These are phyloP conservation scores for Arabidopsis lyrata DNA, from an alignment of 441 rosid genomes.

Conservation along the genomic window DNA sequence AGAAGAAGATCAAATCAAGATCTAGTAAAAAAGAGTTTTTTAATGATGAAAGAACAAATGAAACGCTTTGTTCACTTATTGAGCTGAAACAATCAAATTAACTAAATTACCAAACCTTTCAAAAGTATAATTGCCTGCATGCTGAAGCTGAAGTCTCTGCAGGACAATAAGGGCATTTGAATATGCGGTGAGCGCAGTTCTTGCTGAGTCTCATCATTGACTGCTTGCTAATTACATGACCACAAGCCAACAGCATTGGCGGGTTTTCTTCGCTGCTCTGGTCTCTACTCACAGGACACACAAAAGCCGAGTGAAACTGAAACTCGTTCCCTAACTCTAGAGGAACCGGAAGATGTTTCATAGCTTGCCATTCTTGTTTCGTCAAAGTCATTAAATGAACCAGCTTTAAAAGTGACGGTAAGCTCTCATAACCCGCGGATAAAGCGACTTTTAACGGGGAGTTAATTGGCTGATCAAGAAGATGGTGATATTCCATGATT, in stretches of 20 bases:
- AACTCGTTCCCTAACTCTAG: slow-evolving; percentile 60
- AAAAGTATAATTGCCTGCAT: slow-evolving; percentile 59
- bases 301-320: slow-evolving; percentile 67
- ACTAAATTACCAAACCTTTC: slow-evolving; percentile 13
- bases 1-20: background rate
- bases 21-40: background rate
- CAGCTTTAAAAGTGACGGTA: slow-evolving; percentile 63
- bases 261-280: slow-evolving; percentile 67
- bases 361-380: slow-evolving; percentile 58
- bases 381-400: slow-evolving; percentile 57
- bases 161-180: slow-evolving; percentile 71
- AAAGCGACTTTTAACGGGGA: slow-evolving; percentile 57
- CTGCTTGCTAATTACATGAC: slow-evolving; percentile 68
- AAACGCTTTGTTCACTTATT: slow-evolving; percentile 10
- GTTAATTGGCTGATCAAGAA: slow-evolving; percentile 55
- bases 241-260: slow-evolving; percentile 67
- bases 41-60: background rate
- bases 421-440: slow-evolving; percentile 59
- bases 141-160: slow-evolving; percentile 42
- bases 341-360: slow-evolving; percentile 65
- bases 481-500: slow-evolving; percentile 54
- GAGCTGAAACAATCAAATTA: slow-evolving; percentile 3
- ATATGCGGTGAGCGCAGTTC: slow-evolving; percentile 48
- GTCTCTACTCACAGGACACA: slow-evolving; percentile 72
- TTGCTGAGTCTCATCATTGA: slow-evolving; percentile 62